A percentile compares a stretch with the other conserved stretches of the same genome.
Evolutionary conservation across 768 basidiomycete species (phyloP).

Genomic region (Suillus decipiens): DNA sequence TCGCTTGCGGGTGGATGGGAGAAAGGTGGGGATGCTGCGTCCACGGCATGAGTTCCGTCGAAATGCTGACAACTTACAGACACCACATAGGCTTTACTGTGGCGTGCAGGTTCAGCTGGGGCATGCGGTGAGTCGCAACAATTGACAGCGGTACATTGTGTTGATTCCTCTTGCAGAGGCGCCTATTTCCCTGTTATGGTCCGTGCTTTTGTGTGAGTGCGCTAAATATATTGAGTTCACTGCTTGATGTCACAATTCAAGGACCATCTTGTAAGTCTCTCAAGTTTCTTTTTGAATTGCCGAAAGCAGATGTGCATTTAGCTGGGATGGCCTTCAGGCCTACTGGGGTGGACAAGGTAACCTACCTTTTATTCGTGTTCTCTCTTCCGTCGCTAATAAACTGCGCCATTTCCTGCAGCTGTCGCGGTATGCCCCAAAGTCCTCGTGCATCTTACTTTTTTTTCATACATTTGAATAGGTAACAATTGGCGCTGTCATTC

Average conservation of each 20-base stretch:
- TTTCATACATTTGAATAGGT: neutral
- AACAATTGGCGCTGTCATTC: slow-evolving; percentile 1
- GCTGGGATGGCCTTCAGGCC: slow-evolving; percentile 24
- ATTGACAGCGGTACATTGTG: neutral
- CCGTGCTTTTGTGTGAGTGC: neutral
- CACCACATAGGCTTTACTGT: slow-evolving; percentile 24
- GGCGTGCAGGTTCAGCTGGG: slow-evolving; percentile 21
- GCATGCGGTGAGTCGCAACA: slow-evolving; percentile 14
- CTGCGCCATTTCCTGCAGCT: neutral
- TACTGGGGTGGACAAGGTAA: slow-evolving; percentile 25
- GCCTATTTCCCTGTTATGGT: neutral
- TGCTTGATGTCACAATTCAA: neutral
- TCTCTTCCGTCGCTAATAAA: neutral
- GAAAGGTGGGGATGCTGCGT: slow-evolving; percentile 17
- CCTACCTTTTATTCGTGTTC: neutral
- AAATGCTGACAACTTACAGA: slow-evolving; percentile 12
- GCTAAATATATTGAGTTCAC: neutral
- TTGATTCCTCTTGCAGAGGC: neutral
- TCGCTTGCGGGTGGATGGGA: slow-evolving; percentile 25
- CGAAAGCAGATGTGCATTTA: neutral
- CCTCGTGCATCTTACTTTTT: neutral
- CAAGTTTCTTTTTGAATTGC: neutral
- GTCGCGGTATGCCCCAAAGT: neutral
- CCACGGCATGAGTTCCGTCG: neutral
- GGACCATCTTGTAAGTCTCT: neutral